Percentiles rank a stretch among this genome's conserved stretches.
Conservation (phyloP, 495 filamentous ascomycete species). For the Endocarpon pusillum region DNA sequence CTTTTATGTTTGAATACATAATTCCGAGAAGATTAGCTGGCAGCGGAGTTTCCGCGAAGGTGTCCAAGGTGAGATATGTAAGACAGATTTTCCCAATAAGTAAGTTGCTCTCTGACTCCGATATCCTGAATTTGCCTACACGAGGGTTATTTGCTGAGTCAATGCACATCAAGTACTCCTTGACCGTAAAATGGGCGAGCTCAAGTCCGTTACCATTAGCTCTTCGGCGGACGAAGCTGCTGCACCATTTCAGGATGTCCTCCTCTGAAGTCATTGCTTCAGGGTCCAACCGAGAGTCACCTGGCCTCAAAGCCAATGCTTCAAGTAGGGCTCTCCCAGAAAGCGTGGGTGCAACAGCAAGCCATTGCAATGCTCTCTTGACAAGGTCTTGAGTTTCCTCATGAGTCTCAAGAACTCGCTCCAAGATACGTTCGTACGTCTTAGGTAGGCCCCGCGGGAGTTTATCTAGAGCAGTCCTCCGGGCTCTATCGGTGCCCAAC, state of each 20-base stretch:
- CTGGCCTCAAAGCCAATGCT: conserved; percentile 4
- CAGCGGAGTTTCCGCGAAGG: too few species aligned
- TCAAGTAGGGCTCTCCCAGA: conserved; percentile 15
- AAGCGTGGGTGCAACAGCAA: conserved; percentile 12
- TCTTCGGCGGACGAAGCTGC: conserved; percentile 4
- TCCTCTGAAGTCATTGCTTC: conserved; percentile 1
- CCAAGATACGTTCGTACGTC: conserved; percentile 21
- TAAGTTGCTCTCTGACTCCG: too few species aligned
- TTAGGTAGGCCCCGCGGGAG: conserved; percentile 20
- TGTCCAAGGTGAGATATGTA: too few species aligned
- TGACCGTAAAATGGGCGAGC: conserved; percentile 12
- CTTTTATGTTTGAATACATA: too few species aligned
- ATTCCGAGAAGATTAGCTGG: too few species aligned
- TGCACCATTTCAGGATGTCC: conserved; percentile 9
- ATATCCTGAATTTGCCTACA: too few species aligned
- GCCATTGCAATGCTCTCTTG: conserved; percentile 15
- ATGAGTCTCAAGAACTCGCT: conserved; percentile 6
- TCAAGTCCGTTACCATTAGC: neutral
- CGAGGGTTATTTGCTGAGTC: conserved; percentile 1
- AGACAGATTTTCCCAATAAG: too few species aligned
- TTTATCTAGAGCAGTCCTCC: conserved; percentile 9
- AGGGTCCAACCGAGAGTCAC: conserved; percentile 1
- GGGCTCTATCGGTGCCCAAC: conserved; percentile 6
- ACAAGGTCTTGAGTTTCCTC: conserved; percentile 7
- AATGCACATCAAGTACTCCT: conserved; percentile 8